phyloP scores from a whole-genome alignment of 768 basidiomycete genomes.

The Cystofilobasidium ferigula region DNA sequence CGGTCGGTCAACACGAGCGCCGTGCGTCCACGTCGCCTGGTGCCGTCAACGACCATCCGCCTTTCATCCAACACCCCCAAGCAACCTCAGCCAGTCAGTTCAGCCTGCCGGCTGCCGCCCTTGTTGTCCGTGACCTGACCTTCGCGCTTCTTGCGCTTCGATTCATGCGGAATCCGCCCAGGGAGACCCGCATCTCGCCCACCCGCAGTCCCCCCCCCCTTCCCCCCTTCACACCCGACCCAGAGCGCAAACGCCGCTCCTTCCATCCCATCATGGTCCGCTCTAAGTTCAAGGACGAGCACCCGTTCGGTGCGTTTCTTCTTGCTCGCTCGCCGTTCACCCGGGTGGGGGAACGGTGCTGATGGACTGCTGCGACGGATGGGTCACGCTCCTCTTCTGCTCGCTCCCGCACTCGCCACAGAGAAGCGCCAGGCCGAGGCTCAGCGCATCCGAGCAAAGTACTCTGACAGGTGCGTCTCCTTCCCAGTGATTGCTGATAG shows the following conservation, averaged over 20 bases:
- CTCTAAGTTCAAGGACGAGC: conserved; percentile 63
- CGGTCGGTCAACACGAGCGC: too few relatives aligned
- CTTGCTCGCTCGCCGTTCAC: not conserved
- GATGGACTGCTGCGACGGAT: not conserved
- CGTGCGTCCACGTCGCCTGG: too few relatives aligned
- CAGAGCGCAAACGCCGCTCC: too few relatives aligned
- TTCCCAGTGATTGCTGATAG: not conserved
- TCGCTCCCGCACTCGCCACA: conserved; percentile 35
- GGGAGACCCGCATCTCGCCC: not conserved
- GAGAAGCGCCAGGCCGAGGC: conserved; percentile 99
- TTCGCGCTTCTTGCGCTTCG: too few relatives aligned
- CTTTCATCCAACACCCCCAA: too few relatives aligned
- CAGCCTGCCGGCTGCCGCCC: too few relatives aligned
- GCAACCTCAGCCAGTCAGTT: too few relatives aligned
- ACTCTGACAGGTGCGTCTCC: conserved; percentile 48
- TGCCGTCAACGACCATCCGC: too few relatives aligned
- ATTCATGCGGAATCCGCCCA: too few relatives aligned
- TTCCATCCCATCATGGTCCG: conserved; percentile 33
- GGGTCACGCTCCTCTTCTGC: not conserved
- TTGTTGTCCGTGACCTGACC: too few relatives aligned
- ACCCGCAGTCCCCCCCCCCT: not conserved
- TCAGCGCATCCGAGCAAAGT: conserved; percentile 96
- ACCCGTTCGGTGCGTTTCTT: conserved; percentile 72
- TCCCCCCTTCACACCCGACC: not conserved
- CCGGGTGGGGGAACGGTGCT: not conserved